Conservation (phyloP, 1,284 basidiomycete species). For the Macrocystidia cucumis region DNA sequence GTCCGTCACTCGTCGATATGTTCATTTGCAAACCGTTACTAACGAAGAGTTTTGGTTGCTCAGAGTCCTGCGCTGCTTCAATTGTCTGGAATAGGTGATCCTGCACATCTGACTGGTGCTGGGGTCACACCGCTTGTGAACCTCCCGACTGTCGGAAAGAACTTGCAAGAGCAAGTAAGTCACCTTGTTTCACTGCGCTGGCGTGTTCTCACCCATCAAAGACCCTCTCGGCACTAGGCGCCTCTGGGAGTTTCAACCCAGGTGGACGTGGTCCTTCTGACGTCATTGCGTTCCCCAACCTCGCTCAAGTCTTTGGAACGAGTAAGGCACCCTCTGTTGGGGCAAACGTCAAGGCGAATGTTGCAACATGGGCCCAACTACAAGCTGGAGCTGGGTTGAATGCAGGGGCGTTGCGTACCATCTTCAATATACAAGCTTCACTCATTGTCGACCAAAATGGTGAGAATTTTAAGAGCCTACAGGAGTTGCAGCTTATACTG, state of each 20-base stretch:
- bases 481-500: no score
- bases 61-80: conserved; percentile 16
- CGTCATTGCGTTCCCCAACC: conserved; percentile 35
- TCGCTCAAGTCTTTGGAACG: conserved; percentile 35
- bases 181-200: no score
- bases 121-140: conserved; percentile 27
- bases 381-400: conserved; percentile 28
- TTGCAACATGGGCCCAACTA: conserved; percentile 27
- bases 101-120: conserved; percentile 23
- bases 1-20: neutral
- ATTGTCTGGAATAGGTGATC: conserved; percentile 33
- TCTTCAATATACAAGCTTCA: conserved; percentile 33
- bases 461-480: no score
- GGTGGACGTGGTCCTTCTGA: conserved; percentile 30
- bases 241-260: conserved; percentile 24
- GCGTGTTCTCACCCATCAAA: no score
- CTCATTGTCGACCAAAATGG: conserved; percentile 35
- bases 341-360: conserved; percentile 21
- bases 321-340: conserved; percentile 19
- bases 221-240: conserved; percentile 20
- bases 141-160: conserved; percentile 32
- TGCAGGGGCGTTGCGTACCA: conserved; percentile 27
- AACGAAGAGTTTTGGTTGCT: no score
- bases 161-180: conserved; percentile 35
- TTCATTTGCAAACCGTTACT: no score